phyloP scores from a whole-genome alignment of 1,284 basidiomycete species.

The Ceratobasidium sp. region DNA sequence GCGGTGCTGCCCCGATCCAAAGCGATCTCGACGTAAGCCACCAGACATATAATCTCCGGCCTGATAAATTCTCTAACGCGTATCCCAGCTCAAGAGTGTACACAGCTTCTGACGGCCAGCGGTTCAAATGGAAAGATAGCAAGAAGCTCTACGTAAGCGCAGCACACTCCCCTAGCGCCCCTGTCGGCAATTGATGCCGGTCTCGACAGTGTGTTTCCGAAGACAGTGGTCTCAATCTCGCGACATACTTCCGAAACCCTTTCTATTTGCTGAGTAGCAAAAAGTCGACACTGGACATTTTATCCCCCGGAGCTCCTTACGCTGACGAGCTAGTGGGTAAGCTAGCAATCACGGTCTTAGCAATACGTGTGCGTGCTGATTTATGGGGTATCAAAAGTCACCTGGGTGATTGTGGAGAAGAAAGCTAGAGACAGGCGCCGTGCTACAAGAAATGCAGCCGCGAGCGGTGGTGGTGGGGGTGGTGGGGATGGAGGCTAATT shows the following conservation, averaged over 20 bases:
- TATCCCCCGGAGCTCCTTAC: not conserved
- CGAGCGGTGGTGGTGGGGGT: not conserved
- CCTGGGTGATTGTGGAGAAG: conserved; percentile 36
- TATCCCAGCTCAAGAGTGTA: conserved; percentile 13
- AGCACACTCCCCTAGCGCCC: no score
- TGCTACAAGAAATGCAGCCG: not conserved
- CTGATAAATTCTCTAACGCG: no score
- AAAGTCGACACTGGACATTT: conserved; percentile 26
- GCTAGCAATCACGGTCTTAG: no score
- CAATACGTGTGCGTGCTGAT: no score
- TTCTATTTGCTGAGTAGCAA: conserved; percentile 6
- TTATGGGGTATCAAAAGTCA: conserved; percentile 22
- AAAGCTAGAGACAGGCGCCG: conserved; percentile 14
- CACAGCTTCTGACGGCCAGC: conserved; percentile 12
- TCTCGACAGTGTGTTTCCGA: conserved; percentile 6
- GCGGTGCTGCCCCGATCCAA: conserved; percentile 24
- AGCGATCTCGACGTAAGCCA: conserved; percentile 1
- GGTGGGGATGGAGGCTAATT: conserved; percentile 4
- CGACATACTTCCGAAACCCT: conserved; percentile 21
- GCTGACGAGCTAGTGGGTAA: no score
- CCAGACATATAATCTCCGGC: not conserved
- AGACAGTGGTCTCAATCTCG: conserved; percentile 26
- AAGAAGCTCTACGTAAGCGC: conserved; percentile 13
- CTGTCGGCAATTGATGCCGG: not conserved
- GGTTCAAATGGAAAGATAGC: conserved; percentile 23